Percentiles rank a stretch among this genome's conserved stretches.
Evolutionary conservation across 2,329 filamentous ascomycete species (phyloP).

Genomic region (Ceratocystis huliohia): DNA sequence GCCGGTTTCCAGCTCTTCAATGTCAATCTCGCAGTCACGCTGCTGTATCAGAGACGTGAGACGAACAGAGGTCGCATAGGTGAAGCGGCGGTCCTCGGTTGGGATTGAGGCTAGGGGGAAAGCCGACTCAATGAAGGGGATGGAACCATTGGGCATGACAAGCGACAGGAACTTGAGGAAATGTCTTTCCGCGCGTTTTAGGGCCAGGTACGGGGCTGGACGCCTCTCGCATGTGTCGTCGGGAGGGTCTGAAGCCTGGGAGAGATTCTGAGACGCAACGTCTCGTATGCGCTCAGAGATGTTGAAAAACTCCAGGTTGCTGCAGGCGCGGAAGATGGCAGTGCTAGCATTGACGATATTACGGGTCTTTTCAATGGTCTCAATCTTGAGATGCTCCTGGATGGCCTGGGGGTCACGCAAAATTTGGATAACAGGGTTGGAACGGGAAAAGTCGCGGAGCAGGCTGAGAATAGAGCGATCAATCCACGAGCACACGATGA

Average conservation of each 20-base stretch:
- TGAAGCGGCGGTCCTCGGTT: slow-evolving; percentile 49
- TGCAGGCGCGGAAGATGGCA: slow-evolving; percentile 50
- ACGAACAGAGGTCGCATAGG: slow-evolving; percentile 52
- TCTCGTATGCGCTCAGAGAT: slow-evolving; percentile 43
- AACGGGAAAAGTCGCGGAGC: slow-evolving; percentile 48
- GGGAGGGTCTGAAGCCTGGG: slow-evolving; percentile 15
- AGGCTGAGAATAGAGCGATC: slow-evolving; percentile 49
- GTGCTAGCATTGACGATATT: slow-evolving; percentile 46
- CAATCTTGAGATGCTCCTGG: slow-evolving; percentile 47
- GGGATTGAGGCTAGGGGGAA: slow-evolving; percentile 52
- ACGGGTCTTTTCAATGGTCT: slow-evolving; percentile 42
- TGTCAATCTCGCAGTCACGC: slow-evolving; percentile 36
- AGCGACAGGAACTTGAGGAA: slow-evolving; percentile 57
- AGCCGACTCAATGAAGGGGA: slow-evolving; percentile 49
- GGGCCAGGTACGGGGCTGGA: slow-evolving; percentile 48
- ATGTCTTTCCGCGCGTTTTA: slow-evolving; percentile 56
- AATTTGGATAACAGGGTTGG: slow-evolving; percentile 59
- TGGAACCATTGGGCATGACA: slow-evolving; percentile 40
- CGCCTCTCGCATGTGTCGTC: slow-evolving; percentile 27
- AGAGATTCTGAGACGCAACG: slow-evolving; percentile 20
- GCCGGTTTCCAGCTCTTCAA: slow-evolving; percentile 53
- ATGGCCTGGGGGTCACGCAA: slow-evolving; percentile 53
- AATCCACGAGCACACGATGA: slow-evolving; percentile 63
- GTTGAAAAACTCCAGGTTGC: slow-evolving; percentile 68
- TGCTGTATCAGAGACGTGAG: slow-evolving; percentile 41